Conservation (phyloP, 768 basidiomycete genomes). For the Serendipita sp. region DNA sequence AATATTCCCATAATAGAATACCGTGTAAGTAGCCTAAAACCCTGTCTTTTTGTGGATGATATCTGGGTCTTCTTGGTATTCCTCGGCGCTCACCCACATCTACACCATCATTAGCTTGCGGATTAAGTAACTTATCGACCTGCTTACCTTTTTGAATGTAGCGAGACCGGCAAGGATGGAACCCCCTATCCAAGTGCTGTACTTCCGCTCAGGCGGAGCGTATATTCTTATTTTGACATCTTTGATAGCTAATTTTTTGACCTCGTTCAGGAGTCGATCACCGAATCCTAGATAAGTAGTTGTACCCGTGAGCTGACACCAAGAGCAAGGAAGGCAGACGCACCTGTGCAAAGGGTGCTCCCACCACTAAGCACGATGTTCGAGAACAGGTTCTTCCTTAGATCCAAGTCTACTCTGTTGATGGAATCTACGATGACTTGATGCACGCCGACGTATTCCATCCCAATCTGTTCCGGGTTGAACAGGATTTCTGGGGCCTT, state of each 20-base stretch:
- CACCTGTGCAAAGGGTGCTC: slow-evolving; percentile 87
- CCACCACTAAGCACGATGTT: slow-evolving; percentile 96
- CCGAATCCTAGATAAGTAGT: slow-evolving; percentile 56
- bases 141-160: slow-evolving; percentile 85
- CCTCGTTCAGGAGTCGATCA: slow-evolving; percentile 88
- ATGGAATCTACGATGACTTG: slow-evolving; percentile 99
- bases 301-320: slow-evolving; percentile 3
- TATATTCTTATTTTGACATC: slow-evolving; percentile 99
- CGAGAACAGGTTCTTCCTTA: slow-evolving; percentile 86
- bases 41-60: slow-evolving; percentile 94
- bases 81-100: slow-evolving; percentile 99
- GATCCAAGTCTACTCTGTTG: slow-evolving; percentile 86
- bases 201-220: slow-evolving; percentile 98
- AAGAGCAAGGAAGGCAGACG: slow-evolving; percentile 11
- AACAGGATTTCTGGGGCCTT: slow-evolving; percentile 95
- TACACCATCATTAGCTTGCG: slow-evolving; percentile 19
- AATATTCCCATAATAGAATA: not conserved
- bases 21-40: slow-evolving; percentile 29
- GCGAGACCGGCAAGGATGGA: slow-evolving; percentile 90
- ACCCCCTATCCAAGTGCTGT: slow-evolving; percentile 94
- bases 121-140: not conserved
- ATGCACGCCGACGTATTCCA: slow-evolving; percentile 93
- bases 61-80: slow-evolving; percentile 98
- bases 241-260: slow-evolving; percentile 87
- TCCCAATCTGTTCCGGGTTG: slow-evolving; percentile 91